phyloP scores from a whole-genome alignment of 2,329 filamentous ascomycete genomes.

The Ceratocystis cacaofunesta region DNA sequence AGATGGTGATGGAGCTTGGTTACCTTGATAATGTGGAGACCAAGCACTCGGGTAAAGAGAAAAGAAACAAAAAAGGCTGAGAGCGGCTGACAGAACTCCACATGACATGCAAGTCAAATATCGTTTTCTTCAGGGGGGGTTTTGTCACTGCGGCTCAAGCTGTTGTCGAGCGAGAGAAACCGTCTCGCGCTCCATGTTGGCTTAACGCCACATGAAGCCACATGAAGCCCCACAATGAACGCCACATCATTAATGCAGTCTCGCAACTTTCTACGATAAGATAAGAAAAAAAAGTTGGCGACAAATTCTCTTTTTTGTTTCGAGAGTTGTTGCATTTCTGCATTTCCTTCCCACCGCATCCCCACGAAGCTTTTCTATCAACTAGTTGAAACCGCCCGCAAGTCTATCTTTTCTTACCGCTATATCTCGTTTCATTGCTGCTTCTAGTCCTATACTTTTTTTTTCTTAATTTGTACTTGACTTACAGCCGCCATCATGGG shows the following conservation, averaged over 20 bases:
- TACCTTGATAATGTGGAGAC: not conserved
- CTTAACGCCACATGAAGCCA: not conserved
- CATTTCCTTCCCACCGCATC: not conserved
- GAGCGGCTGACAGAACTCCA: not conserved
- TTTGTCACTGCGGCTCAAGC: not conserved
- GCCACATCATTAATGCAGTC: not conserved
- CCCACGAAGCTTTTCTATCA: no score
- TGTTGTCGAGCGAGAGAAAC: not conserved
- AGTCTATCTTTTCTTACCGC: not conserved
- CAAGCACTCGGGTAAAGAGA: not conserved
- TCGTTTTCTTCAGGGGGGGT: not conserved
- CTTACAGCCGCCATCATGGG: constrained; percentile 18
- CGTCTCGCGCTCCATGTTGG: not conserved
- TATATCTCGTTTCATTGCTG: not conserved
- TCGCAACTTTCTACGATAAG: constrained; percentile 13
- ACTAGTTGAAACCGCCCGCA: no score
- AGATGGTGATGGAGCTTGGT: not conserved
- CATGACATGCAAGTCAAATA: not conserved
- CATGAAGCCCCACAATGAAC: not conserved
- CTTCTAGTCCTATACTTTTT: not conserved
- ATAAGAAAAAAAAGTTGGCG: constrained; percentile 18
- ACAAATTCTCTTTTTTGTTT: not conserved
- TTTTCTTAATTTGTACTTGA: not conserved
- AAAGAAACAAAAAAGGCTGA: not conserved
- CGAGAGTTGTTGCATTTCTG: not conserved